These are phyloP conservation scores for Canna indica DNA, from an alignment of 176 grass and related monocot species.

Conservation along the genomic window DNA sequence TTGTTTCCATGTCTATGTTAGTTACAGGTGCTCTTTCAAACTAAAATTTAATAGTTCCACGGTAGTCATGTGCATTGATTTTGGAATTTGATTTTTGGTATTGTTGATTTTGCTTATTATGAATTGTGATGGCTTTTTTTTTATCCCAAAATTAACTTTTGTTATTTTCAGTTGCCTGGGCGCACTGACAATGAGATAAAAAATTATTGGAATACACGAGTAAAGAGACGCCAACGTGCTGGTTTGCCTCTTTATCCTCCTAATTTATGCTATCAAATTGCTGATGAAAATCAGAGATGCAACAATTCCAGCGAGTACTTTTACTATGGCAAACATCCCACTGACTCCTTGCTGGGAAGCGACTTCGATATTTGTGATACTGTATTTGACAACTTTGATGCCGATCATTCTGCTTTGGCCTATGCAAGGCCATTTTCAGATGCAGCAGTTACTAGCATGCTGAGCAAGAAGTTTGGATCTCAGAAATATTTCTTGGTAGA, in stretches of 20 bases:
- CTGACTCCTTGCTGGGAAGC: slow-evolving; percentile 19
- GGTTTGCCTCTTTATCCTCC: slow-evolving; percentile 48
- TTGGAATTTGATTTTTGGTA: background rate
- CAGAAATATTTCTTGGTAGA: slow-evolving; percentile 4
- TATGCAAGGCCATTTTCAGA: background rate
- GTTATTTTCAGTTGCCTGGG: slow-evolving; percentile 44
- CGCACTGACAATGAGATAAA: slow-evolving; percentile 86
- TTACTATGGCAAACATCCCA: slow-evolving; percentile 22
- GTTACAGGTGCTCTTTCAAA: background rate
- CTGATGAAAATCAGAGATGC: slow-evolving; percentile 28
- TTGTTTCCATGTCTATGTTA: background rate
- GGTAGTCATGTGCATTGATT: background rate
- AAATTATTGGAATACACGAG: slow-evolving; percentile 68
- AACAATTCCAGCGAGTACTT: slow-evolving; percentile 9
- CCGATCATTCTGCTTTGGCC: background rate
- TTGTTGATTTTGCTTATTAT: background rate
- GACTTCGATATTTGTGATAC: slow-evolving; percentile 12
- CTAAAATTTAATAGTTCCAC: background rate
- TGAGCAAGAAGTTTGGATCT: slow-evolving; percentile 6
- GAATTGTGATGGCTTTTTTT: background rate
- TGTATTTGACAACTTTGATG: slow-evolving; percentile 24
- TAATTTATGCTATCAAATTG: slow-evolving; percentile 19
- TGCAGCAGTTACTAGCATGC: background rate
- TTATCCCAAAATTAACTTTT: background rate
- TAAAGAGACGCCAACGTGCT: slow-evolving; percentile 35